Evolutionary conservation across 768 basidiomycete species (phyloP), one percentile per base, ranked within the genome.

Genomic region (Lactarius hengduanensis): DNA sequence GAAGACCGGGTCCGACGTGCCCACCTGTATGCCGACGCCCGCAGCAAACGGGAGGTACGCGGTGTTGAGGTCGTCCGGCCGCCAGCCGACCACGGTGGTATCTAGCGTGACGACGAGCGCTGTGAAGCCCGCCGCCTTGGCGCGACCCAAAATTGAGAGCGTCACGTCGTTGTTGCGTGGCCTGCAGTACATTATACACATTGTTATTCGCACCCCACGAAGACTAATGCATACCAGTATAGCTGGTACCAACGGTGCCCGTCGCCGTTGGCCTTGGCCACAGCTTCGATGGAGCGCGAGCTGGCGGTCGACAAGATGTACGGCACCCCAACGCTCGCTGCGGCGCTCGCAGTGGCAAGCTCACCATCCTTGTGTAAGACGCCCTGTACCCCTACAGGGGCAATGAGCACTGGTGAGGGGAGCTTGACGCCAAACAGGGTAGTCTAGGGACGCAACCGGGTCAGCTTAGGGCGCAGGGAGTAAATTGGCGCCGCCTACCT

Each of bases 101-200:
- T 94, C 91, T 13, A 92, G 80, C 0, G 92, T 92, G 69, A 94
- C 81, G n/a, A 93, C 84, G 38, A 93, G 85, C 15, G 86, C 84
- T 4, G 78, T 83, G 76, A 85, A 94, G 16, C 88, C 88, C 62
- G 76, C 84, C 1, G 77, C 80, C 74, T 90, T 90, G 15, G 85
- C 88, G 3, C 91, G 84, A 10, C 78, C 76, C 22, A 94, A 80
- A 22, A 92, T 61, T 22, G 89, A 91, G 40, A 86, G 73, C 0
- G 85, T 86, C 28, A 90, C 74, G 5, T 87, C 87, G 54, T 87
- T 74, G 9, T 79, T 76, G 16, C 77, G 77, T 2, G 91, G 90
- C 90, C 90, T 32, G 30, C 30, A 32, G 30, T 32, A 32, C 30
- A 32, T 32, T 32, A 32, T 32, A 2, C 3, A 32, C 4, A 32